Base-by-base conservation (phyloP, 225 moss, liverwort and hornwort species). In the Sphagnum tenellum region DNA sequence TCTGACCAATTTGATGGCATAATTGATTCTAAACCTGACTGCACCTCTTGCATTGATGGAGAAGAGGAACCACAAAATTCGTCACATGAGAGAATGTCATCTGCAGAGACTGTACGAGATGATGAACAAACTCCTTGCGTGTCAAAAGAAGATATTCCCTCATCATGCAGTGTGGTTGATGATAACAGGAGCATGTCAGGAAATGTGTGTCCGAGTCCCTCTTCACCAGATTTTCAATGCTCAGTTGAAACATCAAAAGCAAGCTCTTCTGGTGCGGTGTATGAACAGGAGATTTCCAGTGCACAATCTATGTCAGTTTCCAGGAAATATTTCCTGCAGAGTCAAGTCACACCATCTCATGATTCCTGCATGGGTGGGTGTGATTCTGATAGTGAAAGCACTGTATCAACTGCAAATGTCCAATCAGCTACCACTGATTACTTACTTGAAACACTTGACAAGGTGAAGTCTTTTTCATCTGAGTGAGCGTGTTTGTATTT, bases 241-340 rank as follows among this genome's bases (percentile, higher is more conserved):
- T 7, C 11, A 66, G 66, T 47, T 12, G 13, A 14, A 9, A 48
- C 5, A 4, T 13, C 70, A 9, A 29, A n/a, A 57, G 47, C 48
- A 49, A 49, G 47, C 7, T 8, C 4, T 29, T 62, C 69, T 67
- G 44, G 63, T 44, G 44, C 60, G 55, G 57, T 72, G 58, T 73
- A 55, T 50, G 67, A 56, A 11, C 72, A 70, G n/a, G 3, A 62
- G 9, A 29, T 29, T 29, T 29, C 29, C 29, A 29, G 29, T 29
- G 29, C 29, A 29, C 61, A 67, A 69, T 65, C 79, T 67, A 66
- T 72, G 44, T 74, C 79, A 10, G 69, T 79, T 47, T 83, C 79
- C 5, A 83, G 67, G 50, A 83, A 79, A 56, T 83, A 79, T 64
- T 83, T 83, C 59, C 79, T 83, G 64, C 72, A 79, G 67, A 83